These are phyloP conservation scores for Tilletiaria anomala DNA, from an alignment of 1,284 basidiomycete species.

Conservation along the genomic window DNA sequence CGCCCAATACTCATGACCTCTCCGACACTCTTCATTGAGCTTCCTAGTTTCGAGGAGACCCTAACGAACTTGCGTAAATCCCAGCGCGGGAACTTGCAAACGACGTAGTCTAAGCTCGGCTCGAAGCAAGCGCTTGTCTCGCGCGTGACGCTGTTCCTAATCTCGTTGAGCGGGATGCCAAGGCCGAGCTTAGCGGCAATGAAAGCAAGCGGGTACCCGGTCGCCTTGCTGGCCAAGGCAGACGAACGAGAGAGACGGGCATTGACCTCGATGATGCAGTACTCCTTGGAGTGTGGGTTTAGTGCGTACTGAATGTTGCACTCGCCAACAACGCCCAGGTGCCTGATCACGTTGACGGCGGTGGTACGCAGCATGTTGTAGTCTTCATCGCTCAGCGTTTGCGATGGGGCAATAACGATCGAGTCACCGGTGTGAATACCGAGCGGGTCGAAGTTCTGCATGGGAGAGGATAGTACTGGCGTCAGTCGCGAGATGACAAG, in stretches of 20 bases:
- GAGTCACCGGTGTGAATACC: conserved; percentile 98
- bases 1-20: conserved; percentile 98
- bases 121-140: conserved; percentile 95
- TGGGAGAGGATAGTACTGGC: conserved; percentile 3
- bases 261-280: conserved; percentile 99
- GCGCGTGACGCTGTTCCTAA: conserved; percentile 92
- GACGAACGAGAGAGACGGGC: conserved; percentile 97
- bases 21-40: conserved; percentile 80
- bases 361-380: conserved; percentile 98
- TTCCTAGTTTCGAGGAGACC: conserved; percentile 33
- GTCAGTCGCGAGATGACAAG: not conserved
- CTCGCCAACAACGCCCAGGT: conserved; percentile 91
- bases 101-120: conserved; percentile 88
- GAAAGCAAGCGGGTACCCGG: conserved; percentile 94
- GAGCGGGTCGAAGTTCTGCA: conserved; percentile 89
- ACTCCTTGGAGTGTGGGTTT: conserved; percentile 85
- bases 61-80: conserved; percentile 88
- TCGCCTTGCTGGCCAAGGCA: conserved; percentile 93
- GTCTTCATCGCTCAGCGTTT: conserved; percentile 72
- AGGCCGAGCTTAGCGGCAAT: conserved; percentile 96
- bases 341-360: conserved; percentile 92
- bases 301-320: conserved; percentile 98
- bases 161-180: conserved; percentile 90
- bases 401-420: conserved; percentile 95
- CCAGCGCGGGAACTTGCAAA: conserved; percentile 98